These are phyloP conservation scores for Phaeotremella skinneri DNA, from an alignment of 768 basidiomycete genomes.

Conservation along the genomic window DNA sequence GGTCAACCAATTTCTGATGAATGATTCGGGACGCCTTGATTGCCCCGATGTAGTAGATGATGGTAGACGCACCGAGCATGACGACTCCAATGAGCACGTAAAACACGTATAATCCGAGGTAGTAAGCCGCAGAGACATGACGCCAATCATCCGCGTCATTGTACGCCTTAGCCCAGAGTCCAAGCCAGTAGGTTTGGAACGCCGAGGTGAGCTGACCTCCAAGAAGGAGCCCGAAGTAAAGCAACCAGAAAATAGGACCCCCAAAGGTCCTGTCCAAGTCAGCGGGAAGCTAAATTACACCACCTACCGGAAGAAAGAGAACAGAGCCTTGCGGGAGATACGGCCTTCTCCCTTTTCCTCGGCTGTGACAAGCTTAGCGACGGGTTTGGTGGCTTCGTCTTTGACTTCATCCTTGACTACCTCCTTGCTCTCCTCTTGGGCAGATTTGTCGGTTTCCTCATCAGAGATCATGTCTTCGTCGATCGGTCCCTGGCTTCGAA, in stretches of 20 bases:
- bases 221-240: constrained; percentile 42
- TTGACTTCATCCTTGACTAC: constrained; percentile 20
- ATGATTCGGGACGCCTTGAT: constrained; percentile 44
- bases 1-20: constrained; percentile 40
- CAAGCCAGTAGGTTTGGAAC: constrained; percentile 48
- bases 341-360: constrained; percentile 51
- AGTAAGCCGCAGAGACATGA: constrained; percentile 44
- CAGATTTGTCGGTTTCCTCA: constrained; percentile 33
- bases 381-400: constrained; percentile 29
- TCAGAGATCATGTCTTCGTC: constrained; percentile 33
- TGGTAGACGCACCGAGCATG: constrained; percentile 16
- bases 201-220: constrained; percentile 41
- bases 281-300: constrained; percentile 47
- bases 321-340: constrained; percentile 43
- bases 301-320: constrained; percentile 42
- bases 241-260: constrained; percentile 50
- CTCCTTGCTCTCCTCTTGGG: constrained; percentile 22
- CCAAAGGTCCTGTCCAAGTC: constrained; percentile 39
- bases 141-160: constrained; percentile 29
- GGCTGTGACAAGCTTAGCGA: constrained; percentile 43
- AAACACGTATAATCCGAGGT: constrained; percentile 47
- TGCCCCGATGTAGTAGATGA: constrained; percentile 43
- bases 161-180: constrained; percentile 48
- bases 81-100: constrained; percentile 37
- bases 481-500: constrained; percentile 43